Conservation (phyloP, 2,329 filamentous ascomycete genomes). For the Thielaviopsis punctulata region DNA sequence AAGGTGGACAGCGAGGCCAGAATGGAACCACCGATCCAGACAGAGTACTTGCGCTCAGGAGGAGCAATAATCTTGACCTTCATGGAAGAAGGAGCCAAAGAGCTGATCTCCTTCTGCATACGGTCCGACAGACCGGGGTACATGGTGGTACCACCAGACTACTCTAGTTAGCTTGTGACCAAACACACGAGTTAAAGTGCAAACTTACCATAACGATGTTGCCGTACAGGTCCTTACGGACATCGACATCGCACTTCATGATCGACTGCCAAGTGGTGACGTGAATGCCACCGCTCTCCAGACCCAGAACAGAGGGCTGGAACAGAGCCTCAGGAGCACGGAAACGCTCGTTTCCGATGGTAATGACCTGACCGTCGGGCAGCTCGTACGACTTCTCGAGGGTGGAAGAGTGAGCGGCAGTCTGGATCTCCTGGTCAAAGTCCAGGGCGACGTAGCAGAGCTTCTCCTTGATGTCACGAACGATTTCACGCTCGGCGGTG, state of each 20-base stretch:
- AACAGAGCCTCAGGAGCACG: constrained; percentile 98
- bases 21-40: constrained; percentile 99
- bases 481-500: constrained; percentile 99
- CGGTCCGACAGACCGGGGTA: constrained; percentile 99
- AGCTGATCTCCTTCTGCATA: constrained; percentile 99
- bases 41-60: constrained; percentile 99
- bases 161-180: background rate
- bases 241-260: constrained; percentile 99
- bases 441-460: constrained; percentile 99
- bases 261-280: constrained; percentile 99
- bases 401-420: constrained; percentile 93
- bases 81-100: constrained; percentile 98
- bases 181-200: constrained; percentile 2
- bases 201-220: constrained; percentile 98
- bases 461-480: constrained; percentile 99
- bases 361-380: constrained; percentile 98
- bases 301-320: constrained; percentile 95
- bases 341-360: constrained; percentile 99
- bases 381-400: constrained; percentile 99
- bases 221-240: constrained; percentile 99
- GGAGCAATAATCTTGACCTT: constrained; percentile 99
- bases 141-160: constrained; percentile 99
- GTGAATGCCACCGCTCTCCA: constrained; percentile 97
- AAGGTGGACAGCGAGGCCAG: constrained; percentile 98
- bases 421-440: constrained; percentile 99